These are phyloP conservation scores for Hydrangea macrophylla DNA, from an alignment of 148 eudicot genomes.

Conservation along the genomic window DNA sequence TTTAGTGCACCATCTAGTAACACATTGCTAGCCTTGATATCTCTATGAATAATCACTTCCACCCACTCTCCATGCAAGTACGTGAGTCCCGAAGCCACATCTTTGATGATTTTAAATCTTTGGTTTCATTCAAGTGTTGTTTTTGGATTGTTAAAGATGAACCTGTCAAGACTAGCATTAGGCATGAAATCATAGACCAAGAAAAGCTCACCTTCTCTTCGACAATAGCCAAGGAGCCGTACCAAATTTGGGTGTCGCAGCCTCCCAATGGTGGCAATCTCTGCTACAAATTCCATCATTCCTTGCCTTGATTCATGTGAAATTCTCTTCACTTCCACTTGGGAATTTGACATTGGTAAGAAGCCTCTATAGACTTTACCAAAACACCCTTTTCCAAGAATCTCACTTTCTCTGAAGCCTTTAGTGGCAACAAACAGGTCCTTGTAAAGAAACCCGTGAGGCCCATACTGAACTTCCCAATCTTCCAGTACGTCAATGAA, in stretches of 20 bases:
- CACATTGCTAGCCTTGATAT: constrained; percentile 2
- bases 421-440: neutral
- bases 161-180: constrained; percentile 5
- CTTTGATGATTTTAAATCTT: constrained; percentile 2
- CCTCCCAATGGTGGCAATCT: neutral
- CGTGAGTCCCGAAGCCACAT: neutral
- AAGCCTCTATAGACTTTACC: neutral
- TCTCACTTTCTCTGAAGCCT: neutral
- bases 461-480: constrained; percentile 4
- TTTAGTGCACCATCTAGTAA: neutral
- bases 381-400: neutral
- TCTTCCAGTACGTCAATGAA: neutral
- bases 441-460: neutral
- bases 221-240: constrained; percentile 8
- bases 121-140: neutral
- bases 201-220: neutral
- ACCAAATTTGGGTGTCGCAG: neutral
- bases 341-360: neutral
- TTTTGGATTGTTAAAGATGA: neutral
- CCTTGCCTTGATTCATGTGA: neutral
- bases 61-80: constrained; percentile 15
- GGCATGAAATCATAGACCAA: constrained; percentile 16
- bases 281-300: constrained; percentile 3
- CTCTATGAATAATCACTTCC: neutral
- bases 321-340: neutral